Evolutionary conservation across 257 asterid species (phyloP), one percentile per base, ranked within the genome.

Genomic region (Osmanthus fragrans): DNA sequence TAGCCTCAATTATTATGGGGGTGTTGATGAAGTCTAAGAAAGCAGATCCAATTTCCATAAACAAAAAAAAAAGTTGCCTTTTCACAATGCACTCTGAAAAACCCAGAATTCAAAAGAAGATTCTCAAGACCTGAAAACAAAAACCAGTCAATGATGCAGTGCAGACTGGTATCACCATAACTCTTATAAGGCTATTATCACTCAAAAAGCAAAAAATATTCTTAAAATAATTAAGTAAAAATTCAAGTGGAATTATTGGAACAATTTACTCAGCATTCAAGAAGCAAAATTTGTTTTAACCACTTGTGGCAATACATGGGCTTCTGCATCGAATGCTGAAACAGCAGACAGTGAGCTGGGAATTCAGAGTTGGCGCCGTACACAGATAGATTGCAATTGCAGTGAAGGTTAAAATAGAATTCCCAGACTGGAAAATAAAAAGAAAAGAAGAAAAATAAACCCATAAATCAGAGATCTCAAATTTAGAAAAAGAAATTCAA

Each of bases 31-130:
- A 81, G 78, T 78, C 84, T 54, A 47, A 72, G 79, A 80, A 84
- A 78, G 84, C 78, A 84, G 85, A 84, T 84, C 87, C 88, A 77
- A 76, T 82, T 87, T 80, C 85, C 87, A 82, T 71, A 32, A 7
- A n/a, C n/a, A n/a, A 7, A 7, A 37, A 37, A 37, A 7, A 37
- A 37, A 37, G 12, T 37, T 78, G 82, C 72, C 80, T 83, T 78
- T 70, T 70, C 16, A 25, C 73, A 45, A n/a, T 73, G 77, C 75
- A 69, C 83, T 71, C 72, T 4, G 27, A 74, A 76, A 82, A 39
- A 32, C 76, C 75, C 82, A 77, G 78, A 80, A 37, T 37, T 37
- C 12, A 37, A 37, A 37, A 8, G 42, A 37, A 37, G 42, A 37
- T 80, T 80, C 85, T 81, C 71, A 54, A 63, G 82, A 77, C 60